Evolutionary conservation across 2,329 filamentous ascomycete genomes (phyloP), one percentile per base, ranked within the genome.

Genomic region (Thyridium curvatum): DNA sequence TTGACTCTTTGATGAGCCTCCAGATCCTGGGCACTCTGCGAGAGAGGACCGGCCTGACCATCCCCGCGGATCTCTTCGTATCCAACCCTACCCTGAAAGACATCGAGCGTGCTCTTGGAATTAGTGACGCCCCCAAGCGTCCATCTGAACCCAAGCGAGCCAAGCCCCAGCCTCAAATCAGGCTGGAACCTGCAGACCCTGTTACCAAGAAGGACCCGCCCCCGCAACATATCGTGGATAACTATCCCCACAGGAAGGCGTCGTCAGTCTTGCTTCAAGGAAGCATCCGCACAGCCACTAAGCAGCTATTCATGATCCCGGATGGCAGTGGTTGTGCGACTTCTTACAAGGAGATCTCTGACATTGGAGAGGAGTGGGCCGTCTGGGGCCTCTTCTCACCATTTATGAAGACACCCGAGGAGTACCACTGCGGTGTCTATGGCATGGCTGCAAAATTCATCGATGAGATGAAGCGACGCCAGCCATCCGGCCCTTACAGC

Each of bases 401-500:
- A 4, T 86, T 80, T 64, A 80, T 84, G 77, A 83, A 79, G 62
- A 75, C 70, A 2, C 81, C 82, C 0, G 71, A 79, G 42, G 73
- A 82, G 50, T 84, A 74, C 62, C 72, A 70, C 18, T 82, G 78
- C 50, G 79, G 79, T 42, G 76, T 85, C 39, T 74, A 80, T 50
- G 77, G 78, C 18, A 77, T 83, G 54, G 75, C 79, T 6, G 61
- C 71, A 47, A 73, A 81, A 53, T 85, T 82, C 59, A 73, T 85
- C 30, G 64, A 70, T 4, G 83, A 87, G 60, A 84, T 88, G 59
- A 81, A 79, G 59, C 74, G 78, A 5, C 80, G 82, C 37, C 83
- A 88, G 59, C 78, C 82, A 3, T 52, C 66, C 16, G 84, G 84
- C 0, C 79, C 82, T 1, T 86, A 86, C 59, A 71, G 72, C 37